phyloP scores from a whole-genome alignment of 2,329 filamentous ascomycete species.

The Exophiala phaeomuriformis region DNA sequence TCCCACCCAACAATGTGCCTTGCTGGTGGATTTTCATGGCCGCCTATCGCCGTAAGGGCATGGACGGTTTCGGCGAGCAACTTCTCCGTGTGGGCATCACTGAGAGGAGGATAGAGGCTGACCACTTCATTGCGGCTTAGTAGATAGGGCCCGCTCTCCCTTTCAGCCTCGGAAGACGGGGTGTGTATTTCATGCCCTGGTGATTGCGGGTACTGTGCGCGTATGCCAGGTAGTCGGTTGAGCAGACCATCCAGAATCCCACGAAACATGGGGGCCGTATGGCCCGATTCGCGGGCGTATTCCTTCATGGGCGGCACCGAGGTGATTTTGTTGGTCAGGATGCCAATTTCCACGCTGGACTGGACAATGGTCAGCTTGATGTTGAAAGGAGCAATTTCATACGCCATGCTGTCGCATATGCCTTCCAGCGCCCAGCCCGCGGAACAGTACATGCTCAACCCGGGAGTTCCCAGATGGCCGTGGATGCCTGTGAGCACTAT shows the following conservation, averaged over 20 bases:
- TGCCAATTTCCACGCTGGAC: slow-evolving; percentile 84
- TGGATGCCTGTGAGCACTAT: slow-evolving; percentile 84
- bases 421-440: slow-evolving; percentile 93
- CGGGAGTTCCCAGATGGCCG: slow-evolving; percentile 86
- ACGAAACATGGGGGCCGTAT: slow-evolving; percentile 70
- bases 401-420: slow-evolving; percentile 88
- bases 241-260: slow-evolving; percentile 76
- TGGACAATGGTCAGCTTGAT: slow-evolving; percentile 94
- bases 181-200: slow-evolving; percentile 22
- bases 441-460: slow-evolving; percentile 82
- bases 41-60: slow-evolving; percentile 83
- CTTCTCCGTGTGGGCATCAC: slow-evolving; percentile 59
- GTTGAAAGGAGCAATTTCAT: slow-evolving; percentile 95
- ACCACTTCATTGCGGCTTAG: slow-evolving; percentile 42
- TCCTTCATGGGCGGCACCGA: slow-evolving; percentile 70
- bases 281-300: slow-evolving; percentile 57
- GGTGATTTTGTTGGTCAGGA: slow-evolving; percentile 77
- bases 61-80: slow-evolving; percentile 85
- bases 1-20: slow-evolving; percentile 90
- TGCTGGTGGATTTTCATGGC: slow-evolving; percentile 90
- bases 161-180: slow-evolving; percentile 24
- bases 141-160: slow-evolving; percentile 24
- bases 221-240: slow-evolving; percentile 63
- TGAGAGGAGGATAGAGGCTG: slow-evolving; percentile 67
- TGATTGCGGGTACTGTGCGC: slow-evolving; percentile 33